Percentiles rank a stretch among this genome's conserved stretches.
Conservation (phyloP, 108 stramenopile species). For the Skeletonema costatum region DNA sequence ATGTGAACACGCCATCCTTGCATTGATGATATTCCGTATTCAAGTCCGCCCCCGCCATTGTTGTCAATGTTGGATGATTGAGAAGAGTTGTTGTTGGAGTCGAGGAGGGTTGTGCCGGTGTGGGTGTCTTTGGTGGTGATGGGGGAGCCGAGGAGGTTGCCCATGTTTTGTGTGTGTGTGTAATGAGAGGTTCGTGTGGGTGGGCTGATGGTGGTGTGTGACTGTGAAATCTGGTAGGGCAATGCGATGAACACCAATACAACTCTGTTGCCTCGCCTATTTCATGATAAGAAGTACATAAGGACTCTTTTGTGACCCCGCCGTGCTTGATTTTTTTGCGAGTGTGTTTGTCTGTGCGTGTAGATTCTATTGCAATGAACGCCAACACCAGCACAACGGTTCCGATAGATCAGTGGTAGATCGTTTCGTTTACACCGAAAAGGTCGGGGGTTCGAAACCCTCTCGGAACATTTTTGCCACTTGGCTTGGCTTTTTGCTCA, state of each 20-base stretch:
- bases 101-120: slow-evolving; percentile 17
- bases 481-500: no score
- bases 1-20: slow-evolving; percentile 91
- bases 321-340: no score
- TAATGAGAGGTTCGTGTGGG: neutral
- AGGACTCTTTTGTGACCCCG: no score
- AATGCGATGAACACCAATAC: no score
- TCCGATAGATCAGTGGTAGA: slow-evolving; percentile 27
- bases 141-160: slow-evolving; percentile 22
- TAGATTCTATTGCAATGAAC: no score
- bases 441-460: slow-evolving; percentile 30
- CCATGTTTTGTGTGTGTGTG: neutral
- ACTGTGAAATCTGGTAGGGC: no score
- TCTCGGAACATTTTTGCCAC: neutral
- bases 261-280: no score
- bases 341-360: no score
- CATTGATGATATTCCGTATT: slow-evolving; percentile 81
- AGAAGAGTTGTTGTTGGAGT: neutral
- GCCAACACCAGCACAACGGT: no score
- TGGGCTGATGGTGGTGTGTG: no score
- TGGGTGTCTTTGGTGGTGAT: slow-evolving; percentile 43
- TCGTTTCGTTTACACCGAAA: slow-evolving; percentile 36
- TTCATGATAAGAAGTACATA: no score
- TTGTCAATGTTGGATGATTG: slow-evolving; percentile 5
- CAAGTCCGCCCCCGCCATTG: slow-evolving; percentile 22